Evolutionary conservation across 2,329 filamentous ascomycete genomes (phyloP).

Genomic region (Trichoderma afroharzianum): DNA sequence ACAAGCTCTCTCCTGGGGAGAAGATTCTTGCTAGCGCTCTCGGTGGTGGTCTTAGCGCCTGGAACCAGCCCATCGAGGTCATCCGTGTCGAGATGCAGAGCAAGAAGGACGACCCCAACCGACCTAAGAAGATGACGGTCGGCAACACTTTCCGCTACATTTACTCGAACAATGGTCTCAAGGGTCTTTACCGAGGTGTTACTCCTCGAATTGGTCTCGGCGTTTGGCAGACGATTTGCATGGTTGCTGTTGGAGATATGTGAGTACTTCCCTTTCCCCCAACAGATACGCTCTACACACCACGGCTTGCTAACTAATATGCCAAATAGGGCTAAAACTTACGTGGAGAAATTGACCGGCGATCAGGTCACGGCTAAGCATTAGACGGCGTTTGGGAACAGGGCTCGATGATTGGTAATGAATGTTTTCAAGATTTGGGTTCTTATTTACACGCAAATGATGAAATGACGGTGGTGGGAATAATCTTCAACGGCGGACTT

Average conservation of each 20-base stretch:
- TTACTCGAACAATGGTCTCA: slow-evolving; percentile 81
- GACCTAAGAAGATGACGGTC: slow-evolving; percentile 98
- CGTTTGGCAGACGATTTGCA: slow-evolving; percentile 99
- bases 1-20: slow-evolving; percentile 76
- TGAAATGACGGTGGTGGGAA: neutral
- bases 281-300: neutral
- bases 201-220: slow-evolving; percentile 89
- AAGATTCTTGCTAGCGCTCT: slow-evolving; percentile 84
- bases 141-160: slow-evolving; percentile 84
- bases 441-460: slow-evolving; percentile 10
- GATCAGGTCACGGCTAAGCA: slow-evolving; percentile 64
- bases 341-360: slow-evolving; percentile 64
- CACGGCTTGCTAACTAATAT: slow-evolving; percentile 24
- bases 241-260: slow-evolving; percentile 99
- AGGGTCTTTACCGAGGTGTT: slow-evolving; percentile 93
- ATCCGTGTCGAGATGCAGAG: slow-evolving; percentile 99
- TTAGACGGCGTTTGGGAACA: slow-evolving; percentile 44
- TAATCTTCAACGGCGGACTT: neutral
- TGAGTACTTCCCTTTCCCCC: slow-evolving; percentile 48
- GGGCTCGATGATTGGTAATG: slow-evolving; percentile 15
- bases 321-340: slow-evolving; percentile 57
- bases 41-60: slow-evolving; percentile 91
- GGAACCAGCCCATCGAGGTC: slow-evolving; percentile 99
- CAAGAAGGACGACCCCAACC: slow-evolving; percentile 96
- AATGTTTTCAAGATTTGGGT: slow-evolving; percentile 12